phyloP scores from a whole-genome alignment of 2,329 filamentous ascomycete genomes.

The Clonostachys byssicola region DNA sequence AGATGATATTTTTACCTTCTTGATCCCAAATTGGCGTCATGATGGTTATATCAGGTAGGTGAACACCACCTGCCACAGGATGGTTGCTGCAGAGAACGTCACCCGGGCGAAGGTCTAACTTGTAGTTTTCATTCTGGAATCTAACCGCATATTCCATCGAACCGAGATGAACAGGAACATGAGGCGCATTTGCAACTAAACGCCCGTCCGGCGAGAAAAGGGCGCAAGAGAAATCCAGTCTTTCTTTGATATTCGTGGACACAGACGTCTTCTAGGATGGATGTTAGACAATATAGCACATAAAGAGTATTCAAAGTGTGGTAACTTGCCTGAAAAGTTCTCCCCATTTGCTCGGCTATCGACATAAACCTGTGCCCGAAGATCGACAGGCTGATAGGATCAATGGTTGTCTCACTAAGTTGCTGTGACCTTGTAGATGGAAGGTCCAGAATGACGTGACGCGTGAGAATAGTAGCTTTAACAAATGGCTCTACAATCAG shows the following conservation, averaged over 20 bases:
- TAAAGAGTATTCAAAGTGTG: no score
- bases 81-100: constrained; percentile 68
- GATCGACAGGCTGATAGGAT: constrained; percentile 69
- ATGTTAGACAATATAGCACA: no score
- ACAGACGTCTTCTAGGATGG: constrained; percentile 74
- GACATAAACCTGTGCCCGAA: constrained; percentile 79
- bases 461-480: constrained; percentile 22
- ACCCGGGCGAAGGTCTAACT: constrained; percentile 63
- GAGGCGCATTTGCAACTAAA: constrained; percentile 70
- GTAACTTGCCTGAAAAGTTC: constrained; percentile 70
- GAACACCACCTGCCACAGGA: constrained; percentile 27
- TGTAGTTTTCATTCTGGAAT: constrained; percentile 63
- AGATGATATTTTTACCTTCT: constrained; percentile 21
- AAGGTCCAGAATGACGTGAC: constrained; percentile 27
- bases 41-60: constrained; percentile 30
- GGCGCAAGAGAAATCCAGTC: constrained; percentile 77
- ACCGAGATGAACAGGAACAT: constrained; percentile 73
- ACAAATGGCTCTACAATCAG: constrained; percentile 57
- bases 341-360: constrained; percentile 77
- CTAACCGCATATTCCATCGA: constrained; percentile 74
- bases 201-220: constrained; percentile 70
- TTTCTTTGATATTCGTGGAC: constrained; percentile 73
- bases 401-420: constrained; percentile 35
- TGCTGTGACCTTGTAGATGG: constrained; percentile 2
- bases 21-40: constrained; percentile 25